Evolutionary conservation across 2,329 filamentous ascomycete genomes (phyloP), one percentile per base, ranked within the genome.

Genomic region (Exophiala phaeomuriformis): DNA sequence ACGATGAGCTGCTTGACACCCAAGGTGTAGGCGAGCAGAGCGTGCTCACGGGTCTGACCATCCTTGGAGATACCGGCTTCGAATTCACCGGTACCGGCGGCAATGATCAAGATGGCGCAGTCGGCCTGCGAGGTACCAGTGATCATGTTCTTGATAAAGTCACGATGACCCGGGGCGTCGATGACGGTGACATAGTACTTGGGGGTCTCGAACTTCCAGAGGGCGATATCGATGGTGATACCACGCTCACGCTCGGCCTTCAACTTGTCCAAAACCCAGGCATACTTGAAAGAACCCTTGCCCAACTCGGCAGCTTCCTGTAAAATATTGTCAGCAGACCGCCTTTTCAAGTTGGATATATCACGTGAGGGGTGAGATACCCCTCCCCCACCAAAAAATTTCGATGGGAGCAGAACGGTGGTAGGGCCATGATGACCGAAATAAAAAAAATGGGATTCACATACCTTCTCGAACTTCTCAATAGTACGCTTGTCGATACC

Each of bases 81-180:
- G 86, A 98, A 98, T 85, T 98, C 93, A 96, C 93, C 93, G 89
- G 90, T 95, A 83, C 93, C 93, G 72, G 93, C 90, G 71, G 91
- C 93, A 79, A 98, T 98, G 81, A 98, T 97, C 83, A 98, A 90
- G 77, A 98, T 89, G 73, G 93, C 93, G 81, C 93, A 97, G 75
- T 98, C 93, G 70, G 93, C 93, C 87, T 97, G 93, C 77, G 93
- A 98, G 74, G 93, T 97, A 90, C 93, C 93, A 86, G 93, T 97
- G 78, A 98, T 98, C 93, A 98, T 98, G 90, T 97, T 98, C 91
- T 98, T 98, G 89, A 98, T 97, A 85, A 97, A 98, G 75, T 98
- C 93, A 93, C 93, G 91, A 81, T 98, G 93, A 80, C 93, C 93
- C 72, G 93, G 93, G 77, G 93, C 93, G 73, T 98, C 87, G 79